These are phyloP conservation scores for Prunus mume DNA, from an alignment of 306 rosid species.

Conservation along the genomic window DNA sequence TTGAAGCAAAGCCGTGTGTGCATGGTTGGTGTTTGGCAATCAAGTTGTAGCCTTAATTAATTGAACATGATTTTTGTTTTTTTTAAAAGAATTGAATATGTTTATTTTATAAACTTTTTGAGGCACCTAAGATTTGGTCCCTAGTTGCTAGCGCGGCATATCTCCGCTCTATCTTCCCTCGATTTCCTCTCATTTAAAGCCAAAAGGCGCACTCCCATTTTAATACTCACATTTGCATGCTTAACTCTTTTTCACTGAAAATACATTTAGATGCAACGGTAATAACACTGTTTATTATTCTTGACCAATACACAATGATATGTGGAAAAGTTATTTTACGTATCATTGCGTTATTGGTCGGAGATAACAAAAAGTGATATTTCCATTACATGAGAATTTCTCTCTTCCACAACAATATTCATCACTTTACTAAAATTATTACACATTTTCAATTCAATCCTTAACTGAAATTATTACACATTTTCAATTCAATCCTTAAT, in stretches of 20 bases:
- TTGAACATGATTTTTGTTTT: neutral
- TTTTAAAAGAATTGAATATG: too few species aligned
- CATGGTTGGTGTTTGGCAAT: neutral
- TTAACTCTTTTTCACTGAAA: neutral
- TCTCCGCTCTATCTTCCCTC: constrained; percentile 66
- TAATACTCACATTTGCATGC: neutral
- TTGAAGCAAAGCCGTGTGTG: neutral
- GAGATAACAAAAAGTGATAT: accelerated
- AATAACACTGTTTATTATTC: accelerated
- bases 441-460: too few species aligned
- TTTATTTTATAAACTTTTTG: constrained; percentile 1
- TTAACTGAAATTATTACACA: too few species aligned
- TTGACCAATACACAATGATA: accelerated
- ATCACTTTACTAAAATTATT: too few species aligned
- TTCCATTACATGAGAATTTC: accelerated
- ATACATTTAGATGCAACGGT: accelerated
- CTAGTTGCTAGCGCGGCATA: constrained; percentile 22
- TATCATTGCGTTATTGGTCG: accelerated
- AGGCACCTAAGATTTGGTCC: constrained; percentile 22
- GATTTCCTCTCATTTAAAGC: constrained; percentile 57
- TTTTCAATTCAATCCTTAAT: too few species aligned
- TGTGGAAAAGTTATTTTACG: accelerated
- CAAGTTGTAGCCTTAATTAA: neutral
- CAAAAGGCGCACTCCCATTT: constrained; percentile 32
- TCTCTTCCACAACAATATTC: too few species aligned